phyloP scores from a whole-genome alignment of 352 stramenopile genomes.

The Lagenidium sp. region DNA sequence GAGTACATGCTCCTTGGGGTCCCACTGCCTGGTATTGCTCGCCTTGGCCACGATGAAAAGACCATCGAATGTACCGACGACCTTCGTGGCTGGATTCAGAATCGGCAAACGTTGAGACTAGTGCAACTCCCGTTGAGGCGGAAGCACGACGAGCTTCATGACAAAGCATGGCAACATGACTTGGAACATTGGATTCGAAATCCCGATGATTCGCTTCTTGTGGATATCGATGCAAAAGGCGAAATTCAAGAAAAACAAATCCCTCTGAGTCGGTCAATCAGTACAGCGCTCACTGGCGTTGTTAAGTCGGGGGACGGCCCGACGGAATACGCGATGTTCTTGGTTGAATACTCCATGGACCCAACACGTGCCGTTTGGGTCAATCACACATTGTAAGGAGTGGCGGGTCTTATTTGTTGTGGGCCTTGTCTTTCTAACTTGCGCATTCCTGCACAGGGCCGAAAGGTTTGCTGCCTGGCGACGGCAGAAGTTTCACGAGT shows the following conservation, averaged over 20 bases:
- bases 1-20: constrained; percentile 61
- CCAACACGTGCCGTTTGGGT: constrained; percentile 52
- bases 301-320: constrained; percentile 1
- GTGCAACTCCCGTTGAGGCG: constrained; percentile 9
- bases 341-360: constrained; percentile 65
- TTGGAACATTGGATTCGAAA: constrained; percentile 9
- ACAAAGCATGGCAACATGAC: constrained; percentile 11
- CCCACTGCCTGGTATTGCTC: constrained; percentile 34
- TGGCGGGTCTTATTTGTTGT: not conserved
- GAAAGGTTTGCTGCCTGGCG: constrained; percentile 15
- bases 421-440: not conserved
- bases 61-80: constrained; percentile 10
- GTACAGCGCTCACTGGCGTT: not conserved
- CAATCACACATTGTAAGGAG: constrained; percentile 50
- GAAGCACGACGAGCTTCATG: not conserved
- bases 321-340: constrained; percentile 34
- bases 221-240: constrained; percentile 19
- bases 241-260: constrained; percentile 19
- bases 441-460: constrained; percentile 6
- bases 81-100: constrained; percentile 13
- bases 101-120: constrained; percentile 14
- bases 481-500: constrained; percentile 7
- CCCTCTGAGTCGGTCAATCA: constrained; percentile 3
- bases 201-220: constrained; percentile 7
- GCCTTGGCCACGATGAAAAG: constrained; percentile 1